Conservation (phyloP, 345 rosid species). For the Firmiana major region DNA sequence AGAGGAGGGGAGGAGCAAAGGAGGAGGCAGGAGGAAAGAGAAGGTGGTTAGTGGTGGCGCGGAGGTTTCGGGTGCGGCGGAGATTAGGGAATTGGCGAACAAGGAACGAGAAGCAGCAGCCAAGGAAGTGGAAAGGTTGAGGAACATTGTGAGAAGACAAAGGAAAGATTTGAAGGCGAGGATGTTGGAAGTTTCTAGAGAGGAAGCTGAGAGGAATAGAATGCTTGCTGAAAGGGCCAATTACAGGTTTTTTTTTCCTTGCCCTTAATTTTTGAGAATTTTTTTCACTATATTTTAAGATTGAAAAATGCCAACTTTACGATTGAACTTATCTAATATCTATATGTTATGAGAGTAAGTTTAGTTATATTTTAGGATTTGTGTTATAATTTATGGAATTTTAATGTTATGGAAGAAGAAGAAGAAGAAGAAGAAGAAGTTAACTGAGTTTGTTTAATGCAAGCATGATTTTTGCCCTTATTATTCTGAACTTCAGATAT, state of each 20-base stretch:
- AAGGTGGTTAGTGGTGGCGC: conserved; percentile 33
- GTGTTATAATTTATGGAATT: neutral
- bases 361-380: neutral
- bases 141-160: conserved; percentile 70
- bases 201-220: conserved; percentile 89
- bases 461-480: neutral
- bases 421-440: neutral
- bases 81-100: conserved; percentile 61
- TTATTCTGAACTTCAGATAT: neutral
- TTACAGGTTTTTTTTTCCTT: conserved; percentile 49
- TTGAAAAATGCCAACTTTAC: neutral
- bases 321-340: too few relatives aligned
- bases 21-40: conserved; percentile 56
- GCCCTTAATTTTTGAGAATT: neutral
- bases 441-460: neutral
- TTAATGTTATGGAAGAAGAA: neutral
- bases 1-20: conserved; percentile 46
- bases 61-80: conserved; percentile 33
- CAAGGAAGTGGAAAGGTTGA: conserved; percentile 77
- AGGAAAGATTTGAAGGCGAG: conserved; percentile 80
- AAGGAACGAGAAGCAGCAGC: conserved; percentile 69
- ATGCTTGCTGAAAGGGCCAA: conserved; percentile 87
- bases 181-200: conserved; percentile 89
- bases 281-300: neutral
- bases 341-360: neutral